Percentiles rank a stretch among this genome's conserved stretches.
These are phyloP conservation scores for Oryza rufipogon DNA, from an alignment of 176 grass and related monocot genomes.

Conservation along the genomic window DNA sequence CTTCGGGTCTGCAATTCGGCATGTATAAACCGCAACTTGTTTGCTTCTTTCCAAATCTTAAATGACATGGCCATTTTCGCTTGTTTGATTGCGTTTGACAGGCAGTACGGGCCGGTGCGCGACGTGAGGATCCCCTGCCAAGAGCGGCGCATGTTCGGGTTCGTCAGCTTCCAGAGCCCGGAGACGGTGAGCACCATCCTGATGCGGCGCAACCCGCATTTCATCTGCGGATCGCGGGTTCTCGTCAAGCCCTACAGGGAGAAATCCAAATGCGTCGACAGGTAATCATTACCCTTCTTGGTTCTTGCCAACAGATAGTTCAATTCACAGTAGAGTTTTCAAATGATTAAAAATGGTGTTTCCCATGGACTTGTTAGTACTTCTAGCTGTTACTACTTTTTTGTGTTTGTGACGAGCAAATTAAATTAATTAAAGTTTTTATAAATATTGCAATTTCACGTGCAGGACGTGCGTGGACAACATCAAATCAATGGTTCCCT, in stretches of 20 bases:
- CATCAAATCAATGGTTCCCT: conserved; percentile 36
- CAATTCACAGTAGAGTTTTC: no score
- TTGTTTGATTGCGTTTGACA: conserved; percentile 17
- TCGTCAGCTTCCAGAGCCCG: conserved; percentile 75
- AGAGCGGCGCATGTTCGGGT: conserved; percentile 90
- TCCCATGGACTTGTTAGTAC: no score
- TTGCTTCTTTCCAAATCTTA: not conserved
- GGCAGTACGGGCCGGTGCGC: conserved; percentile 67
- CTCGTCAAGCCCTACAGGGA: conserved; percentile 85
- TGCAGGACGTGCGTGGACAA: conserved; percentile 44
- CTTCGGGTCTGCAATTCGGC: conserved; percentile 49
- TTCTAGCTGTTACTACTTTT: no score
- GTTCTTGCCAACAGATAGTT: not conserved
- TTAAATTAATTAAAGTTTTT: not conserved
- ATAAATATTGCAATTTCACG: not conserved
- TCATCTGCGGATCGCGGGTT: conserved; percentile 70
- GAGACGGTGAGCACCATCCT: conserved; percentile 74
- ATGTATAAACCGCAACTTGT: no score
- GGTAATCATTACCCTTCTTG: conserved; percentile 23
- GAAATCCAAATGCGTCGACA: conserved; percentile 69
- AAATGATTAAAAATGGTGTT: no score
- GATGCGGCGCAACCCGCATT: conserved; percentile 70
- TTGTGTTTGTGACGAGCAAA: no score
- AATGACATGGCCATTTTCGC: not conserved
- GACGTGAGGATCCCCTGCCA: conserved; percentile 92